phyloP scores from a whole-genome alignment of 1,139 yeast species.

The Debaryomycetaceae sp. region DNA sequence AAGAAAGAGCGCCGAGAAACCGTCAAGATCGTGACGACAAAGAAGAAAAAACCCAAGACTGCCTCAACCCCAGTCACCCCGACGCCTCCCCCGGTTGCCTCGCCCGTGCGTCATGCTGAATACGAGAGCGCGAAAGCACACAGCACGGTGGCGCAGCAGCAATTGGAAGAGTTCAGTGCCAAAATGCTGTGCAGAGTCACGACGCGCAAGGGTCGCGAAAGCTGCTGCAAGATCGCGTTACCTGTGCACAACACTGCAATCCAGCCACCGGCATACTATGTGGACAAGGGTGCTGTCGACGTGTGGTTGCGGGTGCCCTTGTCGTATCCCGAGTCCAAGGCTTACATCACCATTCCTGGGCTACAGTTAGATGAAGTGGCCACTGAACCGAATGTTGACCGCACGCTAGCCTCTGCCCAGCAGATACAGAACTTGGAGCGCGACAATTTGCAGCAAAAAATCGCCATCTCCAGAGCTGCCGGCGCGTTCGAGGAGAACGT shows the following conservation, averaged over 20 bases:
- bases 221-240: conserved; percentile 7
- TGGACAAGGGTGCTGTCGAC: conserved; percentile 12
- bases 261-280: conserved; percentile 14
- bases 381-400: conserved; percentile 16
- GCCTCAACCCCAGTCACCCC: not conserved
- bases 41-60: conserved; percentile 9
- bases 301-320: conserved; percentile 16
- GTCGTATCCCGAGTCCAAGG: conserved; percentile 13
- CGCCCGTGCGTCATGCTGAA: conserved; percentile 12
- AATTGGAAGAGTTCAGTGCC: conserved; percentile 2
- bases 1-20: conserved; percentile 54
- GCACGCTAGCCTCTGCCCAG: conserved; percentile 18
- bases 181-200: conserved; percentile 7
- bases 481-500: conserved; percentile 22
- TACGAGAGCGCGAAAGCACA: not conserved
- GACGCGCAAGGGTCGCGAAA: conserved; percentile 6
- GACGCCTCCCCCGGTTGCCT: not conserved
- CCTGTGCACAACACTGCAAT: conserved; percentile 2
- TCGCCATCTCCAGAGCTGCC: conserved; percentile 15
- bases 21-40: conserved; percentile 23
- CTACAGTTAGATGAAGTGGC: conserved; percentile 8
- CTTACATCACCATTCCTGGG: conserved; percentile 23
- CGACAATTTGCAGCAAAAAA: conserved; percentile 10
- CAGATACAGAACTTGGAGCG: conserved; percentile 12
- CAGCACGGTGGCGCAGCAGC: conserved; percentile 2